Evolutionary conservation across 495 filamentous ascomycete genomes (phyloP).

Genomic region (Astrocystis sublimbata): DNA sequence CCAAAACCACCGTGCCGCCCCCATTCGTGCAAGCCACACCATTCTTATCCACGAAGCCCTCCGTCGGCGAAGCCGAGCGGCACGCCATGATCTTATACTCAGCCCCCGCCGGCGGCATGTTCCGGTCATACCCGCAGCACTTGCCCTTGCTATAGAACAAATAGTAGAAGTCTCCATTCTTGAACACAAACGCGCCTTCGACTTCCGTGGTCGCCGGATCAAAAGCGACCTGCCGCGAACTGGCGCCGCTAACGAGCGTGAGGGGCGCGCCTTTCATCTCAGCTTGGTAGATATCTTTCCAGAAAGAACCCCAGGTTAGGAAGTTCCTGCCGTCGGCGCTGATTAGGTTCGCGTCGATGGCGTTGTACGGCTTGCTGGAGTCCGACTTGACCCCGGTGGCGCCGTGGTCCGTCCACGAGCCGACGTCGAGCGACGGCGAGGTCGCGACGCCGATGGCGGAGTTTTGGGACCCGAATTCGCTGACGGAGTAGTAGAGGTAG

Average conservation of each 20-base stretch:
- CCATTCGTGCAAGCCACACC: constrained; percentile 56
- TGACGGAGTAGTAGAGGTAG: constrained; percentile 73
- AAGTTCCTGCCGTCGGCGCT: constrained; percentile 45
- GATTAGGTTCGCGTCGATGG: constrained; percentile 69
- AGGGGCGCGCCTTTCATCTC: constrained; percentile 47
- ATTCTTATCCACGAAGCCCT: constrained; percentile 61
- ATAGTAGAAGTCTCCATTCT: constrained; percentile 61
- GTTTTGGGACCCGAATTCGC: constrained; percentile 62
- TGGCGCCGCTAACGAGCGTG: constrained; percentile 26
- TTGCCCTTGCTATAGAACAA: constrained; percentile 64
- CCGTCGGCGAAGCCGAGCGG: constrained; percentile 53
- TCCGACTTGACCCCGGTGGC: constrained; percentile 51
- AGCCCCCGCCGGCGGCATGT: constrained; percentile 52
- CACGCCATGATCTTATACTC: constrained; percentile 72
- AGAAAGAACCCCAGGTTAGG: constrained; percentile 71
- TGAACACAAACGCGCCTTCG: constrained; percentile 62
- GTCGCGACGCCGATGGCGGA: constrained; percentile 69
- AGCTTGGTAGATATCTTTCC: constrained; percentile 66
- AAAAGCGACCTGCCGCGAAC: constrained; percentile 55
- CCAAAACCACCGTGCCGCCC: constrained; percentile 65
- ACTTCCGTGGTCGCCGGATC: constrained; percentile 54
- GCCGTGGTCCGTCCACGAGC: constrained; percentile 61
- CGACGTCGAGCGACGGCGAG: constrained; percentile 59
- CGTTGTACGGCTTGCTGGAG: constrained; percentile 58
- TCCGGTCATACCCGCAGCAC: constrained; percentile 58